A percentile compares a stretch with the other conserved stretches of the same genome.
Evolutionary conservation across 768 basidiomycete species (phyloP).

Genomic region (Paxillus rubicundulus): DNA sequence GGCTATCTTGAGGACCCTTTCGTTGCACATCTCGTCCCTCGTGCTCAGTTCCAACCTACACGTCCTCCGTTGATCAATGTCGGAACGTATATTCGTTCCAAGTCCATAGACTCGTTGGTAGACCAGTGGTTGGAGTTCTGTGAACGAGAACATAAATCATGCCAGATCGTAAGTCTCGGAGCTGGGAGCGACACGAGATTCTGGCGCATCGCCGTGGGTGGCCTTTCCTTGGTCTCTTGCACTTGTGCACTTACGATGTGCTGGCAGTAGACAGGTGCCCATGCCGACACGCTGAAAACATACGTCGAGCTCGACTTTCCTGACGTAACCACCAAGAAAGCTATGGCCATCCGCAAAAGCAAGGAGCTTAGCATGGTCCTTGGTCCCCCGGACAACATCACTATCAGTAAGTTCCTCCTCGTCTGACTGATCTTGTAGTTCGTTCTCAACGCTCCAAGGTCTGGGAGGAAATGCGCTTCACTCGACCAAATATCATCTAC

Average conservation of each 20-base stretch:
- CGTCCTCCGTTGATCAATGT: slow-evolving; percentile 92
- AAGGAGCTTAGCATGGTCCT: slow-evolving; percentile 35
- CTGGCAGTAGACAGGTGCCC: slow-evolving; percentile 52
- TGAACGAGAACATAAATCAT: slow-evolving; percentile 40
- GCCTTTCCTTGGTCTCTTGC: slow-evolving; percentile 5
- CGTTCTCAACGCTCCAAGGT: slow-evolving; percentile 4
- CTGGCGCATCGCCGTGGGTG: slow-evolving; percentile 81
- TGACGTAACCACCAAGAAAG: slow-evolving; percentile 81
- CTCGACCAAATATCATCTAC: slow-evolving; percentile 55
- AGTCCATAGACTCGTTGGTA: slow-evolving; percentile 76
- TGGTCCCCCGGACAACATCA: slow-evolving; percentile 18
- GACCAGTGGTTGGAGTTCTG: slow-evolving; percentile 57
- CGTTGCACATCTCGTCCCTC: slow-evolving; percentile 62
- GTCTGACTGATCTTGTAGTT: neutral
- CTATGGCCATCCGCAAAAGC: slow-evolving; percentile 72
- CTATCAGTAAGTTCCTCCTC: slow-evolving; percentile 11
- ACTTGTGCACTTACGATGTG: slow-evolving; percentile 2
- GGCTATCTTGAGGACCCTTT: slow-evolving; percentile 82
- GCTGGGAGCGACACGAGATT: slow-evolving; percentile 95
- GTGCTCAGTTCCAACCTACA: slow-evolving; percentile 54
- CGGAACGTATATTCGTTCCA: slow-evolving; percentile 85
- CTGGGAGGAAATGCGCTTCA: slow-evolving; percentile 45
- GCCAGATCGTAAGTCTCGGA: slow-evolving; percentile 92
- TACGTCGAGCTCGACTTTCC: slow-evolving; percentile 94
- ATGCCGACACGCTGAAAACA: slow-evolving; percentile 45